Percentiles rank a stretch among this genome's conserved stretches.
These are phyloP conservation scores for Carex scoparia DNA, from an alignment of 176 grass and related monocot species.

Conservation along the genomic window DNA sequence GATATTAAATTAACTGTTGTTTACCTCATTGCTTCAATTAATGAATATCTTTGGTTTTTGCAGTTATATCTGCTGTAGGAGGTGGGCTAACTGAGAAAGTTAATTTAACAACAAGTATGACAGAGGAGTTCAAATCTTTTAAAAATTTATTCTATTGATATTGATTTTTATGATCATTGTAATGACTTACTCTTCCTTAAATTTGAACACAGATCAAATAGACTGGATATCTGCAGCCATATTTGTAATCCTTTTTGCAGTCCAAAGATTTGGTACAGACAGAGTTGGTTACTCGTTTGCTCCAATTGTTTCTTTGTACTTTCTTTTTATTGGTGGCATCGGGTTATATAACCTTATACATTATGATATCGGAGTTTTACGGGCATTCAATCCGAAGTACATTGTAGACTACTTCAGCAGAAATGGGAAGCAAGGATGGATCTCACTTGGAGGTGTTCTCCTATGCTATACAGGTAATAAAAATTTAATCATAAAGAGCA, in stretches of 20 bases:
- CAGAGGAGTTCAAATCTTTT: background rate
- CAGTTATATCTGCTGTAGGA: slow-evolving; percentile 51
- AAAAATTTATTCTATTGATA: background rate
- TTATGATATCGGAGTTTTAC: slow-evolving; percentile 39
- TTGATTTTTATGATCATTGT: background rate
- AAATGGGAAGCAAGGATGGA: slow-evolving; percentile 55
- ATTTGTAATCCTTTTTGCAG: slow-evolving; percentile 38
- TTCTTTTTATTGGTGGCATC: slow-evolving; percentile 39
- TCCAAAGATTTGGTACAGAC: slow-evolving; percentile 52
- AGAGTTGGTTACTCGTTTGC: slow-evolving; percentile 66
- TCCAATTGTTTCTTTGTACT: slow-evolving; percentile 50
- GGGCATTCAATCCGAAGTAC: slow-evolving; percentile 55
- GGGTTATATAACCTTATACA: slow-evolving; percentile 43
- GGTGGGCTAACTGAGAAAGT: slow-evolving; percentile 57
- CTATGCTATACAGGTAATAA: slow-evolving; percentile 46
- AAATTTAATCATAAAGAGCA: background rate
- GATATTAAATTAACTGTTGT: background rate
- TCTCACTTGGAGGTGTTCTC: slow-evolving; percentile 55
- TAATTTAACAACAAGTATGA: slow-evolving; percentile 30
- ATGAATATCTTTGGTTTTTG: slow-evolving; percentile 17
- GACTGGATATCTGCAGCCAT: slow-evolving; percentile 51
- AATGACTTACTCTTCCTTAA: background rate
- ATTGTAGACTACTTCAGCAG: slow-evolving; percentile 44
- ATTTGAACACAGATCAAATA: slow-evolving; percentile 15
- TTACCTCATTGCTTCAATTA: background rate